phyloP scores from a whole-genome alignment of 169 alveolate genomes.

The Plasmodium gaboni region DNA sequence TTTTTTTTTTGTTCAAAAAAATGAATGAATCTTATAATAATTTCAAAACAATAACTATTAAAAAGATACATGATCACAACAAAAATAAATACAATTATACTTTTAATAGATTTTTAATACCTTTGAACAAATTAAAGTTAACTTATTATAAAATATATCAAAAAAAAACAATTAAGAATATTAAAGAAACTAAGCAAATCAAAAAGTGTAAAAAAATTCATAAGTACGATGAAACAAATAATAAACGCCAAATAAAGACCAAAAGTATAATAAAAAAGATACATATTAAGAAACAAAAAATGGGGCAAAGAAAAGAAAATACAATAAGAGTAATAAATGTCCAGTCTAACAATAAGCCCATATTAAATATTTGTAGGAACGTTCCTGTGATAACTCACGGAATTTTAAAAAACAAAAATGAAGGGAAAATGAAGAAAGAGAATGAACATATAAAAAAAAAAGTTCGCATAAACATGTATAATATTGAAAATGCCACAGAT shows the following conservation, averaged over 20 bases:
- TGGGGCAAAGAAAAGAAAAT: neutral
- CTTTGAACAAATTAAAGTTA: too few species aligned
- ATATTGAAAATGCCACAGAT: neutral
- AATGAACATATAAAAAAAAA: neutral
- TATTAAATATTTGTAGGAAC: too few species aligned
- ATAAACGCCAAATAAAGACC: neutral
- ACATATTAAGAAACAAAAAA: neutral
- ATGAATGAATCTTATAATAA: neutral
- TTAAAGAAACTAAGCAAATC: neutral
- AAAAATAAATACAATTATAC: neutral
- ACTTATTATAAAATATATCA: too few species aligned
- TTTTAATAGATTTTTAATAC: neutral
- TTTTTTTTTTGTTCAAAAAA: neutral
- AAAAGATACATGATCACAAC: neutral
- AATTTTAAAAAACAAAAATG: too few species aligned
- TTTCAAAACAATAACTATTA: neutral
- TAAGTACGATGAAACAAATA: neutral
- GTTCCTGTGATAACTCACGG: too few species aligned
- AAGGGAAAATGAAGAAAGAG: neutral
- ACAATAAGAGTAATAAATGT: neutral
- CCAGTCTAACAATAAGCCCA: too few species aligned
- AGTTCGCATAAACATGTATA: slow-evolving; percentile 3
- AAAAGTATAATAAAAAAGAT: neutral
- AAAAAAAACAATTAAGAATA: neutral
- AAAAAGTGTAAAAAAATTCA: neutral